These are phyloP conservation scores for Neurospora sp. DNA, from an alignment of 495 filamentous ascomycete genomes.

Conservation along the genomic window DNA sequence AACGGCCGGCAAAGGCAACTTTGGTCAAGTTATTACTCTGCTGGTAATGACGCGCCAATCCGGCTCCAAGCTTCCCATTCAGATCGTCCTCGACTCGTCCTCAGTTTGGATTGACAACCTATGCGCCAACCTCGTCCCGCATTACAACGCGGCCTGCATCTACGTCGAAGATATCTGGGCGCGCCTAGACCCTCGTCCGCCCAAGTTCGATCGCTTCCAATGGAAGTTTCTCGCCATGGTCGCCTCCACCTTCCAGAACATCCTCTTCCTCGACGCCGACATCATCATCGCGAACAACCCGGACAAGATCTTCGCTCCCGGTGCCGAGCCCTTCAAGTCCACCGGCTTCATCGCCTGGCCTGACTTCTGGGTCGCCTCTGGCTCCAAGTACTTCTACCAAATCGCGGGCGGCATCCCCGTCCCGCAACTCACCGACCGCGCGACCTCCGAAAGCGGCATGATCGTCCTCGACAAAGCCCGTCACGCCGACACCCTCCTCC, in stretches of 20 bases:
- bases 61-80: conserved; percentile 46
- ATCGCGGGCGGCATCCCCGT: conserved; percentile 32
- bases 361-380: conserved; percentile 50
- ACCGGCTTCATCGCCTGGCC: conserved; percentile 51
- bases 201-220: conserved; percentile 35
- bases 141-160: conserved; percentile 43
- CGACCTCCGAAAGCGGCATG: conserved; percentile 45
- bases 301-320: conserved; percentile 33
- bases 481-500: conserved; percentile 42
- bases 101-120: conserved; percentile 41
- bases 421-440: conserved; percentile 30
- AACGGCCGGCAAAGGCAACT: conserved; percentile 19
- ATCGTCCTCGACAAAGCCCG: conserved; percentile 47
- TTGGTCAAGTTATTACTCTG: conserved; percentile 32
- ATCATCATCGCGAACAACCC: conserved; percentile 44
- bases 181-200: background rate
- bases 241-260: conserved; percentile 49
- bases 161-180: conserved; percentile 10
- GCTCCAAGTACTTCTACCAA: conserved; percentile 42
- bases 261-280: conserved; percentile 56
- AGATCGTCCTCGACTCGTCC: conserved; percentile 45
- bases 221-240: conserved; percentile 52
- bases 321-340: conserved; percentile 39
- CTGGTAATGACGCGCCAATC: conserved; percentile 49
- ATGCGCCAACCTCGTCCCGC: conserved; percentile 42